These are phyloP conservation scores for Phytophthora nicotianae DNA, from an alignment of 352 stramenopile genomes.

Conservation along the genomic window DNA sequence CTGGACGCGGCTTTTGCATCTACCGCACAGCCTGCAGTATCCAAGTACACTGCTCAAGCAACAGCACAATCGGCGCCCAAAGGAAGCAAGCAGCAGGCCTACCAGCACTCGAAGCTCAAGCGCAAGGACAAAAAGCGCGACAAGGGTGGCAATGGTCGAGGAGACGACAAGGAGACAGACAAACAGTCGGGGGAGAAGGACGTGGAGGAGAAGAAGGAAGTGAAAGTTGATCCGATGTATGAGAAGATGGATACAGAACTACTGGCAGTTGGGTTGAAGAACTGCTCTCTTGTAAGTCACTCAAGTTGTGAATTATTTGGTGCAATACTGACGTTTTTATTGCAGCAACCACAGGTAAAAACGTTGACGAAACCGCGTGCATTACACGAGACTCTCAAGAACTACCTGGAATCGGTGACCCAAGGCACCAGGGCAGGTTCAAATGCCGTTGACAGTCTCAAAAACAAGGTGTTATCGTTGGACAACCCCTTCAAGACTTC, in stretches of 20 bases:
- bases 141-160: slow-evolving; percentile 11
- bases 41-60: slow-evolving; percentile 77
- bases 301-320: not conserved
- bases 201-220: slow-evolving; percentile 8
- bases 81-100: slow-evolving; percentile 64
- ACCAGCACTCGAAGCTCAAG: slow-evolving; percentile 72
- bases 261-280: slow-evolving; percentile 62
- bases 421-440: slow-evolving; percentile 18
- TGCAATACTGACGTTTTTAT: slow-evolving; percentile 7
- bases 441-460: slow-evolving; percentile 55
- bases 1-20: slow-evolving; percentile 74
- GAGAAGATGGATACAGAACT: slow-evolving; percentile 53
- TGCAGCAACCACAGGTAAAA: slow-evolving; percentile 36
- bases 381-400: slow-evolving; percentile 43
- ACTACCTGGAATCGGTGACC: slow-evolving; percentile 48
- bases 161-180: slow-evolving; percentile 4
- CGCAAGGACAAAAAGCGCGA: slow-evolving; percentile 36
- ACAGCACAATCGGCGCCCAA: slow-evolving; percentile 43
- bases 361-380: slow-evolving; percentile 30
- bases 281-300: slow-evolving; percentile 65
- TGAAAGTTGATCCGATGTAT: slow-evolving; percentile 55
- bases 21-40: slow-evolving; percentile 33
- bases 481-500: slow-evolving; percentile 71
- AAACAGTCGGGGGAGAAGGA: slow-evolving; percentile 7
- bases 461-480: slow-evolving; percentile 82